Base-by-base conservation (phyloP, 495 filamentous ascomycete genomes). In the Elasticomyces elasticus region DNA sequence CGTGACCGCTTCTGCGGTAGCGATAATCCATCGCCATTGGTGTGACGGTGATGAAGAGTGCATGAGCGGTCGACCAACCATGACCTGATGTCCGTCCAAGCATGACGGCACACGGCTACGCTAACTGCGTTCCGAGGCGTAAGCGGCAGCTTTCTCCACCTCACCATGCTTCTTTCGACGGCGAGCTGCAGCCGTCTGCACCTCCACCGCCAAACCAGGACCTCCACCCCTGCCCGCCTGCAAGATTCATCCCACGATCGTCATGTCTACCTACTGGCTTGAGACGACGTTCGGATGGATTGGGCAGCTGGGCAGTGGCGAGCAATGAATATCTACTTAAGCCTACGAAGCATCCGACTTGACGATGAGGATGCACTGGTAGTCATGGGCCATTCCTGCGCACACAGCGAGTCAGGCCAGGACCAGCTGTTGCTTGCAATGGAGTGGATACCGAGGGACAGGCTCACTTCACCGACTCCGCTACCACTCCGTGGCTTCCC, bases 401-500 rank as follows among this genome's bases (percentile, higher is more conserved):
- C n/a, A n/a, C n/a, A n/a, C n/a, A 11, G 43, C 43, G 4, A 2
- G 22, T 28, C 25, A n/a, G 43, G 20, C 15, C 25, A n/a, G n/a
- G 17, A 28, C 20, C 5, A 7, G 20, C 43, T 46, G 19, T 6
- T 19, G 41, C 22, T 24, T 24, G n/a, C n/a, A 46, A 20, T 3
- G 2, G 17, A 46, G 20, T 46, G 43, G 43, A 23, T 46, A 46
- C 43, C 25, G 43, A 46, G 22, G 20, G 4, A 11, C 5, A 28
- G 43, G 43, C 22, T 46, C 43, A 22, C 43, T 22, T 46, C 43
- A 46, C 43, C 25, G 43, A 46, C 22, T 46, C 43, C 25, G n/a
- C n/a, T n/a, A n/a, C n/a, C n/a, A n/a, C n/a, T n/a, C 25, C 43
- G 15, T 46, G 22, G 20, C n/a, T 17, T 40, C 2, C 35, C 35